phyloP scores from a whole-genome alignment of 352 stramenopile species.

The Thraustochytrium striatum region DNA sequence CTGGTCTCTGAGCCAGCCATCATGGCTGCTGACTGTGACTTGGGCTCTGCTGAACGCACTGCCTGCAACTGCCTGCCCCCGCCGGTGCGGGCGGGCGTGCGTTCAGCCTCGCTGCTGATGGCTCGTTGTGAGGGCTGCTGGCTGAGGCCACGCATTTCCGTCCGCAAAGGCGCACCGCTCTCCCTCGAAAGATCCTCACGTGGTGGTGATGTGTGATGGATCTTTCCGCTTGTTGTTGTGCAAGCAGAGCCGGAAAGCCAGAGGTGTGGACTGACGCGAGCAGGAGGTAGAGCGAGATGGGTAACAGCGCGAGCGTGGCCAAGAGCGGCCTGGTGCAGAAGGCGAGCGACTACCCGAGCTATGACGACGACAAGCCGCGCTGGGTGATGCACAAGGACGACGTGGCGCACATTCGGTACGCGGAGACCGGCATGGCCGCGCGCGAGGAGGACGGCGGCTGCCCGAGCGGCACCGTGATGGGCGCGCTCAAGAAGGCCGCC shows the following conservation, averaged over 20 bases:
- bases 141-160: too few species aligned
- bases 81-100: too few species aligned
- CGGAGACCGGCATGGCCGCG: constrained; percentile 1
- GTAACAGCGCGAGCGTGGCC: not conserved
- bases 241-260: not conserved
- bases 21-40: too few species aligned
- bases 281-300: not conserved
- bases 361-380: not conserved
- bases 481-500: constrained; percentile 10
- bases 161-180: too few species aligned
- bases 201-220: too few species aligned
- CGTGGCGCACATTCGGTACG: constrained; percentile 25
- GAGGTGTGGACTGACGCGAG: not conserved
- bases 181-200: too few species aligned
- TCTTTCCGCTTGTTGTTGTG: not conserved
- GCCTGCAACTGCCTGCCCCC: too few species aligned
- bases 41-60: too few species aligned
- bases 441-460: not conserved
- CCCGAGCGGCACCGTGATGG: not conserved
- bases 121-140: too few species aligned
- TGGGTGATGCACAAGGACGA: constrained; percentile 31
- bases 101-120: too few species aligned
- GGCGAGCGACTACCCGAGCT: not conserved
- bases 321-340: not conserved
- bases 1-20: too few species aligned